phyloP scores from a whole-genome alignment of 768 basidiomycete genomes.

The Lepiota venenata region DNA sequence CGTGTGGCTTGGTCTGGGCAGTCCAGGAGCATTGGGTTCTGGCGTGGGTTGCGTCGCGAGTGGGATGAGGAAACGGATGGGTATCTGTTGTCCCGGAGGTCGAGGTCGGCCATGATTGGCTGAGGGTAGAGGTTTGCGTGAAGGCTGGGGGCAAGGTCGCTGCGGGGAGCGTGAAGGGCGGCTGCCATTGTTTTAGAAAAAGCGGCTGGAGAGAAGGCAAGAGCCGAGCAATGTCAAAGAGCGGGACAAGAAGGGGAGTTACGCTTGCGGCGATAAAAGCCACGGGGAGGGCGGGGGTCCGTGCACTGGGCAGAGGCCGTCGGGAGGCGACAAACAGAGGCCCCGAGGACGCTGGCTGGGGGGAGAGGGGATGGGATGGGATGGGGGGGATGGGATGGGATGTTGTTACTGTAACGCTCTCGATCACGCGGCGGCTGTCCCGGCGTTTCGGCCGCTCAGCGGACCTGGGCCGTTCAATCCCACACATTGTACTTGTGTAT shows the following conservation, averaged over 20 bases:
- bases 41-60: conserved; percentile 13
- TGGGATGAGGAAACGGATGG: conserved; percentile 32
- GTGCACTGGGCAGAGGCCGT: neutral
- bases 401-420: conserved; percentile 10
- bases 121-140: conserved; percentile 43
- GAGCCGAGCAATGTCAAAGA: conserved; percentile 4
- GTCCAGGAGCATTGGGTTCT: neutral
- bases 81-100: conserved; percentile 64
- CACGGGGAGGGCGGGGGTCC: neutral
- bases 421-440: conserved; percentile 5
- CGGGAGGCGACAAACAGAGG: neutral
- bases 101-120: conserved; percentile 55
- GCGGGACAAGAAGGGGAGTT: neutral
- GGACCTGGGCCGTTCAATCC: conserved; percentile 7
- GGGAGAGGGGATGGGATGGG: conserved; percentile 5
- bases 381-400: neutral
- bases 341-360: conserved; percentile 1
- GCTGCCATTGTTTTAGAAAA: conserved; percentile 40
- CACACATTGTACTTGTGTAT: conserved; percentile 1
- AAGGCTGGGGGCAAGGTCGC: conserved; percentile 32
- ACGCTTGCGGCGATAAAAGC: conserved; percentile 4
- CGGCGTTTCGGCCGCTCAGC: conserved; percentile 2
- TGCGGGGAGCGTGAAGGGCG: conserved; percentile 43
- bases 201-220: conserved; percentile 5
- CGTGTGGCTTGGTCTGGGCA: conserved; percentile 12